phyloP scores from a whole-genome alignment of 2,329 filamentous ascomycete species.

The Fusarium succisae region DNA sequence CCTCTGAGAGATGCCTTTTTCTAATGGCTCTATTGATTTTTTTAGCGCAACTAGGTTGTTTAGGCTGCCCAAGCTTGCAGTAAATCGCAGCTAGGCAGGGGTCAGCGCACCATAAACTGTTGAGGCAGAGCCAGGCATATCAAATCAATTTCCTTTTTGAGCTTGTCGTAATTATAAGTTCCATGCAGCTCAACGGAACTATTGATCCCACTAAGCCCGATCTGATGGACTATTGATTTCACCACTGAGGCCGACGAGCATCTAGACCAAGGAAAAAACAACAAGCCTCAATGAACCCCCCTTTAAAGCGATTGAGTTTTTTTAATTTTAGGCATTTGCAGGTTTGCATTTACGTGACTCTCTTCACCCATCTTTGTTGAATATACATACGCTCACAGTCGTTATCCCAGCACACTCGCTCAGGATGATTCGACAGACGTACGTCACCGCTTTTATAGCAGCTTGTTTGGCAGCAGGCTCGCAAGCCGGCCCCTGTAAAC shows the following conservation, averaged over 20 bases:
- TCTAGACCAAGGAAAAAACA: not conserved
- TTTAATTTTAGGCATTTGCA: too few relatives aligned
- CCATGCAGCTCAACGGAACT: not conserved
- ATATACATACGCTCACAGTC: rapidly evolving
- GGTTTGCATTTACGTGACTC: too few relatives aligned
- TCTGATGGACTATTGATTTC: not conserved
- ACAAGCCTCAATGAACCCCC: not conserved
- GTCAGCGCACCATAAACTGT: not conserved
- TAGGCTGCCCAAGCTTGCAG: too few relatives aligned
- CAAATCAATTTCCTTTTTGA: not conserved
- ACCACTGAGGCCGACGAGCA: not conserved
- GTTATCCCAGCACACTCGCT: not conserved
- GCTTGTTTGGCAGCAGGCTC: not conserved
- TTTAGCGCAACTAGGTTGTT: not conserved
- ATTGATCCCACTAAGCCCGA: not conserved
- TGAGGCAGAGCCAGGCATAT: not conserved
- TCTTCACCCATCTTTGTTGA: not conserved
- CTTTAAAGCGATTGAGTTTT: not conserved
- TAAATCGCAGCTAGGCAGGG: not conserved
- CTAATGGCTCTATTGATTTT: not conserved
- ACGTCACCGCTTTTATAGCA: not conserved
- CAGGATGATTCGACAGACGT: not conserved
- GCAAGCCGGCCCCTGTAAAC: not conserved
- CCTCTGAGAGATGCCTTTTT: not conserved
- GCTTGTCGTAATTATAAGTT: too few relatives aligned